Conservation (phyloP, 2,329 filamentous ascomycete genomes). For the Sarocladiaceae sp. region DNA sequence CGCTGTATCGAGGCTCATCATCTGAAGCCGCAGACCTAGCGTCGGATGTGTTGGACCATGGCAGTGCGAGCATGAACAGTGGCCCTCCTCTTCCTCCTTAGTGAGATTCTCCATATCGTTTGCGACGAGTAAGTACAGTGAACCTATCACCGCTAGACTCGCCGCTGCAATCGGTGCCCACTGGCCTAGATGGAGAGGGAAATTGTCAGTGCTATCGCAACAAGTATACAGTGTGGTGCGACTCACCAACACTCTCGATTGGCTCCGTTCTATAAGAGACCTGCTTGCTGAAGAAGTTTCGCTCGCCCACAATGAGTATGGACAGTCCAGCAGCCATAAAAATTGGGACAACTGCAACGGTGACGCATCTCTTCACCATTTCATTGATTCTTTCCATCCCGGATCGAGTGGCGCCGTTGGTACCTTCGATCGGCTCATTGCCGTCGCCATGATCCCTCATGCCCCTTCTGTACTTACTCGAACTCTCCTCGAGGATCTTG, state of each 20-base stretch:
- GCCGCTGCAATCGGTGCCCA: constrained; percentile 21
- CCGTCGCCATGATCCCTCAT: constrained; percentile 22
- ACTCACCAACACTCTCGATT: constrained; percentile 52
- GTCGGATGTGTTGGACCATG: not conserved
- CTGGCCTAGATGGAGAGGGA: constrained; percentile 17
- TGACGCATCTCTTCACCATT: constrained; percentile 46
- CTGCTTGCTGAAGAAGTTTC: constrained; percentile 54
- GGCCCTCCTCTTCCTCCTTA: not conserved
- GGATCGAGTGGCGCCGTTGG: constrained; percentile 45
- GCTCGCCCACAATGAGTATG: constrained; percentile 55
- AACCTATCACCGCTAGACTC: constrained; percentile 1
- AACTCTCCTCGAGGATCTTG: constrained; percentile 58
- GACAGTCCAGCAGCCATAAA: constrained; percentile 53
- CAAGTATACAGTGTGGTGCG: not conserved
- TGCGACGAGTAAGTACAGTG: constrained; percentile 11
- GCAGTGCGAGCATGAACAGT: not conserved
- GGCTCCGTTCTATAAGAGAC: constrained; percentile 56
- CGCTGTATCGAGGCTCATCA: too few relatives aligned
- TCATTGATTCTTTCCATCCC: constrained; percentile 50
- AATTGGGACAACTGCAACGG: constrained; percentile 50
- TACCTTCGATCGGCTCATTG: constrained; percentile 38
- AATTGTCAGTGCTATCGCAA: not conserved
- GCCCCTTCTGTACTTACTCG: constrained; percentile 36
- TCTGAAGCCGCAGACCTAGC: too few relatives aligned
- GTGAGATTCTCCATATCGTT: not conserved